Evolutionary conservation across 2,329 filamentous ascomycete genomes (phyloP), one percentile per base, ranked within the genome.

Genomic region (Claviceps africana): DNA sequence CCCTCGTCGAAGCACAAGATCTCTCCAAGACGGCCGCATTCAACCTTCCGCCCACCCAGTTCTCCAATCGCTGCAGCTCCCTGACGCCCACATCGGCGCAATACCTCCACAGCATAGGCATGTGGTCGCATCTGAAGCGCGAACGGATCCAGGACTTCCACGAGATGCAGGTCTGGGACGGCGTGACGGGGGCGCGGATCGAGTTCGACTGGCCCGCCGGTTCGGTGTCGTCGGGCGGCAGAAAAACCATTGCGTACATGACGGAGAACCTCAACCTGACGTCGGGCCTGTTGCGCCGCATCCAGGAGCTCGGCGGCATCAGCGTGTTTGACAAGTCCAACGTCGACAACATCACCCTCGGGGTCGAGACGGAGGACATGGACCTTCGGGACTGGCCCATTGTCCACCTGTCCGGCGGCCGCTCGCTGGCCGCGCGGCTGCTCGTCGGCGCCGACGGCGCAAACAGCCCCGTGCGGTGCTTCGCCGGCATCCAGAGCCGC

Each of bases 81-180:
- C 76, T 98, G 53, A 98, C 93, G 0, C 91, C 91, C 0, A 78
- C 85, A 0, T 95, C 90, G 0, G 85, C 88, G n/a, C 77, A 75
- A 3, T 96, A 93, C 62, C 77, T 97, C 56, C 76, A 87, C 63
- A 73, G 77, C 4, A 93, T 95, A 55, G 93, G 91, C 37, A 89
- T 85, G 48, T 97, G 91, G 93, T 64, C 75, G 7, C 82, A 94
- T 63, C 72, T 96, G 55, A 77, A 86, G 58, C 71, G 75, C 43
- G 73, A 79, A 6, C 81, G 93, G 33, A 80, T 93, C 35, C 90
- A 96, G 70, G 78, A 83, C 1, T 98, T 96, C 67, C 83, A 94
- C 54, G 86, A 91, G 61, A 98, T 98, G 93, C 86, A 95, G 66
- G 93, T 97, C 33, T 98, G 94, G 93, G 93, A 98, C 66, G 94